These are phyloP conservation scores for Aspergillus diversus DNA, from an alignment of 495 filamentous ascomycete species.

Conservation along the genomic window DNA sequence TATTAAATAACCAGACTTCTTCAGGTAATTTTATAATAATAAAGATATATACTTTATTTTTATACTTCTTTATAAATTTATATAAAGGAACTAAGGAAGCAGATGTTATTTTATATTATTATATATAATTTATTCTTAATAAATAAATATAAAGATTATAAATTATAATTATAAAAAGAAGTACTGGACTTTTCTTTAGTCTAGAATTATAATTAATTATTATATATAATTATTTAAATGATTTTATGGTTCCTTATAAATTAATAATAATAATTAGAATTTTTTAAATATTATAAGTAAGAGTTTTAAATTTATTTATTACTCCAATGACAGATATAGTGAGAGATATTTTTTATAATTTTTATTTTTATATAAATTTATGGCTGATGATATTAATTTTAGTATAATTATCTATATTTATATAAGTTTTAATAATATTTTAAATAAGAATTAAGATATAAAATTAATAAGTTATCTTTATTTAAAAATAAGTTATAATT, in stretches of 20 bases:
- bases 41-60: constrained; percentile 2
- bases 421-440: too few species aligned
- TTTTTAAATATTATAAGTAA: too few species aligned
- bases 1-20: background rate
- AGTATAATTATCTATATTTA: too few species aligned
- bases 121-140: constrained; percentile 1
- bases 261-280: too few species aligned
- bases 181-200: background rate
- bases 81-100: background rate
- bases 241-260: too few species aligned
- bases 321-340: background rate
- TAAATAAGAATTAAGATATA: constrained; percentile 16
- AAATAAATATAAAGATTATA: constrained; percentile 6
- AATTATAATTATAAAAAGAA: background rate
- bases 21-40: background rate
- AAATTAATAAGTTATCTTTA: constrained; percentile 17
- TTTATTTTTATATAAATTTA: constrained; percentile 15
- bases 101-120: background rate
- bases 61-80: background rate
- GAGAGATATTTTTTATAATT: constrained; percentile 8
- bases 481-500: constrained; percentile 11
- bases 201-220: background rate
- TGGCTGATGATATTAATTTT: too few species aligned
- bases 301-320: too few species aligned
- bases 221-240: too few species aligned